These are phyloP conservation scores for Sphenostylis stenocarpa DNA, from an alignment of 306 rosid genomes.

Conservation along the genomic window DNA sequence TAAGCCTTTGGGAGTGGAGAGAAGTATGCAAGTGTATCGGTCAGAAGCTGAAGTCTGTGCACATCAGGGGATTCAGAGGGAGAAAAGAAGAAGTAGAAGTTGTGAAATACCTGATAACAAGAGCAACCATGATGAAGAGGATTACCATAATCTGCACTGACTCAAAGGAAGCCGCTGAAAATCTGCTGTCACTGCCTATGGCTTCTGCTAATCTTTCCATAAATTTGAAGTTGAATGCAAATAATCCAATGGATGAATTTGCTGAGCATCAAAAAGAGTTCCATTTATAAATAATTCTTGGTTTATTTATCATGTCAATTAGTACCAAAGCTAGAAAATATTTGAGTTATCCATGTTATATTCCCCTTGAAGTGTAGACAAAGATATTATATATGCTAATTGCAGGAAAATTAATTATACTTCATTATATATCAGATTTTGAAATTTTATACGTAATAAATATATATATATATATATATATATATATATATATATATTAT, in stretches of 20 bases:
- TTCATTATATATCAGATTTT: too few relatives aligned
- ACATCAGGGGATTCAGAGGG: conserved; percentile 2
- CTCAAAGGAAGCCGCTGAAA: neutral
- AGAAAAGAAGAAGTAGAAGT: conserved; percentile 21
- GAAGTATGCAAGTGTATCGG: neutral
- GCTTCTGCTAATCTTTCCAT: neutral
- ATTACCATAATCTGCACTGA: neutral
- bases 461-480: too few relatives aligned
- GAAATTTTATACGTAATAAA: too few relatives aligned
- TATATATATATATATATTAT: too few relatives aligned
- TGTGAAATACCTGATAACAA: conserved; percentile 1
- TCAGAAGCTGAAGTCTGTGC: conserved; percentile 23
- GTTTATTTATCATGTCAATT: neutral
- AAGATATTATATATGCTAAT: too few relatives aligned
- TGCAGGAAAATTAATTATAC: too few relatives aligned
- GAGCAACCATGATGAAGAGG: conserved; percentile 3
- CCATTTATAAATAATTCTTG: neutral
- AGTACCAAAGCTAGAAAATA: neutral
- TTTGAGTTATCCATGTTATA: too few relatives aligned
- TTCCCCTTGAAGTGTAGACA: too few relatives aligned
- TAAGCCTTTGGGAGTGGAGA: neutral
- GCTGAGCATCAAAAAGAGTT: neutral
- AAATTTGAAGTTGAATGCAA: neutral
- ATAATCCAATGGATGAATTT: neutral
- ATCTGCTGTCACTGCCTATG: neutral